phyloP scores from a whole-genome alignment of 2,329 filamentous ascomycete species.

The Talaromyces marneffei region DNA sequence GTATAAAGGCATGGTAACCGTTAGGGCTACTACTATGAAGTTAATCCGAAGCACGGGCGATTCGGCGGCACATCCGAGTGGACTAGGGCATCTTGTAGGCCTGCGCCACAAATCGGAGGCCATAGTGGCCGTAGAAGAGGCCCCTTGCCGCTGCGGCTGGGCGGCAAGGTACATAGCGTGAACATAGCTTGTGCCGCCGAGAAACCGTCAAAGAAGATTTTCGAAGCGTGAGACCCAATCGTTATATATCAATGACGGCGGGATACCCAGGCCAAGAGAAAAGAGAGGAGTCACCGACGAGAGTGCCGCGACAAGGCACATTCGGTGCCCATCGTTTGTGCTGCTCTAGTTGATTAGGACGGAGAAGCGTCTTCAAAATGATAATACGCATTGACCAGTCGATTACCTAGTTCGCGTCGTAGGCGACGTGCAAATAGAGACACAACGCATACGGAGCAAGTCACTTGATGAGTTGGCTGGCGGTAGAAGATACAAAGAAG shows the following conservation, averaged over 20 bases:
- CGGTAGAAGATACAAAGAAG: neutral
- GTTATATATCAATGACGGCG: neutral
- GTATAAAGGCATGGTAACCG: neutral
- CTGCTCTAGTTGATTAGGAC: neutral
- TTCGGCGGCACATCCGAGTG: conserved; percentile 15
- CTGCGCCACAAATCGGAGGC: conserved; percentile 12
- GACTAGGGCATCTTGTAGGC: neutral
- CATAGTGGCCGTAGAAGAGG: neutral
- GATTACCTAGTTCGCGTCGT: neutral
- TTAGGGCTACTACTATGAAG: conserved; percentile 12
- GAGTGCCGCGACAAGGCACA: conserved; percentile 10
- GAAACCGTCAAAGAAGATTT: conserved; percentile 6
- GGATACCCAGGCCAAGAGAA: neutral
- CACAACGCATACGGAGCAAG: neutral
- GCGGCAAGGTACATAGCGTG: conserved; percentile 16
- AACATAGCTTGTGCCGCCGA: conserved; percentile 9
- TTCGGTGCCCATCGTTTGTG: neutral
- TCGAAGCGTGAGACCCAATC: conserved; percentile 13
- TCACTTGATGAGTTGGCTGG: neutral
- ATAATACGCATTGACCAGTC: neutral
- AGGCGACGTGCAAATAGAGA: neutral
- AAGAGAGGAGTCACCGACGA: neutral
- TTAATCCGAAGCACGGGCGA: conserved; percentile 14
- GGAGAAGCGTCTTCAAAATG: neutral
- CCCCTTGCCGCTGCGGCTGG: conserved; percentile 16